Base-by-base conservation (phyloP, 176 grass and related monocot genomes). In the Eremochloa ophiuroides region DNA sequence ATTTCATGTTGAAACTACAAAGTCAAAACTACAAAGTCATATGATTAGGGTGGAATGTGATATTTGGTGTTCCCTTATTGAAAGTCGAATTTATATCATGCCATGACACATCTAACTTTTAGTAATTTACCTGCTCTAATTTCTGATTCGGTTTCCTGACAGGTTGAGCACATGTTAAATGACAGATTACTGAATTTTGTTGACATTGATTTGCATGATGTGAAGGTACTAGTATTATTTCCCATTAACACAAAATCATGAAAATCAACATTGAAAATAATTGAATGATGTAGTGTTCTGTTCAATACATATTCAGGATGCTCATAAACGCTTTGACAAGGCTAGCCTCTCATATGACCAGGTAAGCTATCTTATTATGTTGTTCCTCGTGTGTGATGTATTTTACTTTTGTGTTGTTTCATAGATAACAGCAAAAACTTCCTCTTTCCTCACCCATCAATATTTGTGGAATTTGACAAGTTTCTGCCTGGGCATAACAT, bases 101-200 rank as follows among this genome's bases (percentile, higher is more conserved):
- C 74, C 66, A 69, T 88, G 69, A 12, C 46, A 47, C 12, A 60
- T 37, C 17, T 1, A 25, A 76, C 1, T 71, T 87, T 43, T 63
- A 42, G 6, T 55, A 58, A 40, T 34, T 76, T 40, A 40, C 31
- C 55, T 72, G 48, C 42, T 62, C 40, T 76, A 78, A 46, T 64
- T 30, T 87, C 72, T 85, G 67, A 82, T 85, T 66, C 35, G 28
- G 22, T 83, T 81, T 77, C 64, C 35, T 77, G 80, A 77, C 84
- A 98, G 93, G 89, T 91, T 76, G 93, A 99, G 76, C 96, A 99
- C 56, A 91, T 99, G 85, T 77, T 99, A 90, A 95, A 93, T 87
- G 90, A 84, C 75, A 92, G 93, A 88, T 91, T 99, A 71, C 82
- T 91, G 79, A 94, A 99, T 66, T 99, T 99, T 89, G 87, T 88